Evolutionary conservation across 2,329 filamentous ascomycete genomes (phyloP), one percentile per base, ranked within the genome.

Genomic region (Trichophyton mentagrophytes): DNA sequence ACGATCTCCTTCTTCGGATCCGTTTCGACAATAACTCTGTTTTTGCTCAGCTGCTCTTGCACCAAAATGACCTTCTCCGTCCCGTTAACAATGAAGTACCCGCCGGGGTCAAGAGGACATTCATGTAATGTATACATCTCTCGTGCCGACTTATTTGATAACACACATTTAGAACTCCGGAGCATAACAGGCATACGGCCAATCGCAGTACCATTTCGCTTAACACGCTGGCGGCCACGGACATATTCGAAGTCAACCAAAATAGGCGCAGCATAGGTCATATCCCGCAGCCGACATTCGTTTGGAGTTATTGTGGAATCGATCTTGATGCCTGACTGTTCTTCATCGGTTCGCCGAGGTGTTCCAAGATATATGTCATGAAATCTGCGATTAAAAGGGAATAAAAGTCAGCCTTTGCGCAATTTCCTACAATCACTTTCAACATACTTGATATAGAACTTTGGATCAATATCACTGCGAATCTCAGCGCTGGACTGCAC

Each of bases 21-120:
- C 60, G 89, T 86, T 75, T 99, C 95, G 15, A 99, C 92, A 71
- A 99, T 96, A 69, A 99, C 89, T 78, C 93, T 85, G 75, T 99
- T 99, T 82, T 99, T 99, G 81, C 93, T 99, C 71, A 99, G 79
- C 76, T 99, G 93, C 71, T 99, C 95, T 74, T 99, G 93, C 13
- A 99, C 95, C 49, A 99, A 78, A 70, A 99, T 99, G 67, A 99
- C 93, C 78, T 99, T 99, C 73, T 99, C 93, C 20, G 95, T 96
- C 55, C 93, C 93, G 68, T 92, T 90, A 66, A 97, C 90, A 69
- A 99, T 93, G 69, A 99, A 99, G 73, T 99, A 99, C 59, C 93
- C 93, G 64, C 93, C 93, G 0, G 95, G 93, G 70, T 99, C 93
- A 46, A 99, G 79, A 13, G 93, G 90, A 69, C 93, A 99, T 76